Evolutionary conservation across 768 basidiomycete species (phyloP).

Genomic region (Austroboletus eburneus): DNA sequence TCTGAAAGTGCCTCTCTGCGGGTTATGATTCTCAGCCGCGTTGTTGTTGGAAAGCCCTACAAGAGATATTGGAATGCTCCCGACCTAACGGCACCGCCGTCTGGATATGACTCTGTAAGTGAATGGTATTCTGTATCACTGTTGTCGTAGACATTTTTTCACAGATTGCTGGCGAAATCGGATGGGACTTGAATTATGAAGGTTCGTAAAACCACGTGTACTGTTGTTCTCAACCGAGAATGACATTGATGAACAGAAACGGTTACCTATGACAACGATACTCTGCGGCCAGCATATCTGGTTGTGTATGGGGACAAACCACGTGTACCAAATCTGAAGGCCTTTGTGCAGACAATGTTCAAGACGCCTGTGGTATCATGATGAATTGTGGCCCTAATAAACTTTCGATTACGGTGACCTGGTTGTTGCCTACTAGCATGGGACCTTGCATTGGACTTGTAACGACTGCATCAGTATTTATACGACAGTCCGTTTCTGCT

Average conservation of each 20-base stretch:
- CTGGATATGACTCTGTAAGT: slow-evolving; percentile 57
- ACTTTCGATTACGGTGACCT: too few relatives aligned
- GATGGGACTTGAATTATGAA: slow-evolving; percentile 61
- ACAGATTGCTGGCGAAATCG: slow-evolving; percentile 61
- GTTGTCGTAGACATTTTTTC: slow-evolving; percentile 1
- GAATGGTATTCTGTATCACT: slow-evolving; percentile 4
- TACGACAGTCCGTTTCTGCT: slow-evolving; percentile 1
- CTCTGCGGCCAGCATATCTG: slow-evolving; percentile 62
- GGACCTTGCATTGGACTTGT: not conserved
- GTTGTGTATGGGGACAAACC: slow-evolving; percentile 50
- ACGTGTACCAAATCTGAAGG: slow-evolving; percentile 19
- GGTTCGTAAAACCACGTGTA: slow-evolving; percentile 14
- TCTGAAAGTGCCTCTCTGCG: slow-evolving; percentile 41
- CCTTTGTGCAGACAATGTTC: slow-evolving; percentile 26
- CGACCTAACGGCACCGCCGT: slow-evolving; percentile 46
- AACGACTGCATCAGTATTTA: slow-evolving; percentile 9
- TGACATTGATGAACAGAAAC: slow-evolving; percentile 39
- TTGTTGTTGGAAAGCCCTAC: slow-evolving; percentile 58
- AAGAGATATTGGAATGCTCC: slow-evolving; percentile 47
- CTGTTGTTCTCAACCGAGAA: not conserved
- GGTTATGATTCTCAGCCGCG: slow-evolving; percentile 54
- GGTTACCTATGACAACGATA: slow-evolving; percentile 63
- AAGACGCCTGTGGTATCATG: slow-evolving; percentile 31
- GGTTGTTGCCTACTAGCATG: too few relatives aligned
- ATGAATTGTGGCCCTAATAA: too few relatives aligned